phyloP scores from a whole-genome alignment of 257 asterid genomes.

The Dorcoceras hygrometricum region DNA sequence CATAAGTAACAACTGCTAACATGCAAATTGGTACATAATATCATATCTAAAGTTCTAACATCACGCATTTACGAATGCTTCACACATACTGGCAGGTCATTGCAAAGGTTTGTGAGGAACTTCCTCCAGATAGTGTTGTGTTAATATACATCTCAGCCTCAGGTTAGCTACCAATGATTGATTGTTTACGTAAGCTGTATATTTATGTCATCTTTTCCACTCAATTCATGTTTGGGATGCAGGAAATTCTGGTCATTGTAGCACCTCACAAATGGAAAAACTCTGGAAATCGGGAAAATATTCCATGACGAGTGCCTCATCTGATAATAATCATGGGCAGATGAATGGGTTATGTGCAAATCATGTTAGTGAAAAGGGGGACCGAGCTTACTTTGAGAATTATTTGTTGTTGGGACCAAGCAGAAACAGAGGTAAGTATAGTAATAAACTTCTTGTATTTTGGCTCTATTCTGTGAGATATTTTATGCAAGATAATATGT shows the following conservation, averaged over 20 bases:
- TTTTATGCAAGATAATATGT: slow-evolving; percentile 22
- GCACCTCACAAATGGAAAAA: slow-evolving; percentile 44
- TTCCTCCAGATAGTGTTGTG: slow-evolving; percentile 77
- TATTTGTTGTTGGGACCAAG: slow-evolving; percentile 72
- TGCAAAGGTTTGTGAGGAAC: slow-evolving; percentile 83
- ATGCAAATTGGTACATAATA: not conserved
- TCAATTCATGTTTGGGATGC: slow-evolving; percentile 31
- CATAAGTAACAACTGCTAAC: not conserved
- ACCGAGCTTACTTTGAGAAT: slow-evolving; percentile 49
- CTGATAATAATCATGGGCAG: slow-evolving; percentile 43
- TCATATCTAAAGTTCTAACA: slow-evolving; percentile 23
- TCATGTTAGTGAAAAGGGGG: slow-evolving; percentile 44
- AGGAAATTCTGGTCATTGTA: slow-evolving; percentile 52
- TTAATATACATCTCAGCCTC: slow-evolving; percentile 77
- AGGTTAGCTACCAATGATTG: slow-evolving; percentile 43
- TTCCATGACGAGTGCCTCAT: slow-evolving; percentile 34
- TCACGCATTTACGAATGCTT: slow-evolving; percentile 17
- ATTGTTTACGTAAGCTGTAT: slow-evolving; percentile 22
- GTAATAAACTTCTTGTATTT: slow-evolving; percentile 23
- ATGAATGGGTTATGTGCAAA: slow-evolving; percentile 46
- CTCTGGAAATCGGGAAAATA: slow-evolving; percentile 52
- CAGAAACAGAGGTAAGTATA: slow-evolving; percentile 66
- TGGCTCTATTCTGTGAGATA: slow-evolving; percentile 4
- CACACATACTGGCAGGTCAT: slow-evolving; percentile 53
- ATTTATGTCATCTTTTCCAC: slow-evolving; percentile 12